Conservation (phyloP, 2,329 filamentous ascomycete genomes). For the Fusarium mundagurra region DNA sequence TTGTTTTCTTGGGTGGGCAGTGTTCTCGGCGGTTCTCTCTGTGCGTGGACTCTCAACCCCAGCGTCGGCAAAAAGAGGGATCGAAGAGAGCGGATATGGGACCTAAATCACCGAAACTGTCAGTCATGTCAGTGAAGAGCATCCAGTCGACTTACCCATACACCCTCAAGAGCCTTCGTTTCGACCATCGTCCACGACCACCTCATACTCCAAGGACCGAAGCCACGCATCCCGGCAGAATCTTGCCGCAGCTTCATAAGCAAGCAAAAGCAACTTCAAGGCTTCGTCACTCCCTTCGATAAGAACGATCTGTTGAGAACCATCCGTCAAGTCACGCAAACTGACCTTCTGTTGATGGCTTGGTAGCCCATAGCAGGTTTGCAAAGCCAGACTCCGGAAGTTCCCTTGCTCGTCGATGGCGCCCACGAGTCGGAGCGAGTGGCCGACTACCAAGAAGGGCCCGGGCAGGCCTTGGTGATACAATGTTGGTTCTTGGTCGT, state of each 20-base stretch:
- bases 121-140: fast-evolving
- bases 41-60: background rate
- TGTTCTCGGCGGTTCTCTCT: background rate
- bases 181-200: background rate
- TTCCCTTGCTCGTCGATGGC: background rate
- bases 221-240: background rate
- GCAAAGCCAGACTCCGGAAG: background rate
- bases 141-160: background rate
- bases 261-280: background rate
- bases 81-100: fast-evolving
- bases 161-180: fast-evolving
- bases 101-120: background rate
- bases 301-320: background rate
- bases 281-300: background rate
- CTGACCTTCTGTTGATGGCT: background rate
- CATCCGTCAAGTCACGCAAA: background rate
- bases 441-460: background rate
- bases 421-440: background rate
- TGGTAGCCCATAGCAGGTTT: background rate
- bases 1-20: fast-evolving
- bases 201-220: background rate
- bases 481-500: background rate
- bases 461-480: background rate
- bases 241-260: background rate
- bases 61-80: fast-evolving